Conservation (phyloP, 345 rosid species). For the Xanthoceras sorbifolium region DNA sequence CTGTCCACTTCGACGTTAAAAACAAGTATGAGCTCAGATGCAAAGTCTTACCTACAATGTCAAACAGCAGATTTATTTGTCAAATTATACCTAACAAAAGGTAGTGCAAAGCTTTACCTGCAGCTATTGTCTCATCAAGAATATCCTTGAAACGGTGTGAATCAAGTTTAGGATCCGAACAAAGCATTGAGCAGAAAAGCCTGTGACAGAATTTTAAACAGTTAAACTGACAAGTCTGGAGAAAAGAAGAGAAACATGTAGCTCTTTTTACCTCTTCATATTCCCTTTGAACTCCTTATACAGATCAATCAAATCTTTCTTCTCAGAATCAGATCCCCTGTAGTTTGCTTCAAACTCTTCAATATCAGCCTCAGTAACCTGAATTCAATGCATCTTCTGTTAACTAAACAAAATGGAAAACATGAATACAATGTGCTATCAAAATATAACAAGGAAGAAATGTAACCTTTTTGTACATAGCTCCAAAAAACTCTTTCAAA, state of each 20-base stretch:
- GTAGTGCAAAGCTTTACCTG: slow-evolving; percentile 42
- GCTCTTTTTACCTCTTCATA: slow-evolving; percentile 65
- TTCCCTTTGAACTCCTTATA: slow-evolving; percentile 66
- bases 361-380: slow-evolving; percentile 82
- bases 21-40: background rate
- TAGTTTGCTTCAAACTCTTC: slow-evolving; percentile 85
- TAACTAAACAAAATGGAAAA: background rate
- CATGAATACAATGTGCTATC: background rate
- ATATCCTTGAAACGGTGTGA: slow-evolving; percentile 85
- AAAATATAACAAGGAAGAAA: slow-evolving; percentile 6
- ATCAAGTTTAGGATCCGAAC: slow-evolving; percentile 87
- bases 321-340: slow-evolving; percentile 92
- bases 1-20: slow-evolving; percentile 5
- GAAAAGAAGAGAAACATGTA: background rate
- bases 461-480: slow-evolving; percentile 73
- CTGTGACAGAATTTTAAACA: slow-evolving; percentile 34
- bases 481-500: slow-evolving; percentile 67
- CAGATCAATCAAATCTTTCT: slow-evolving; percentile 79
- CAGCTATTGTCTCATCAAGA: slow-evolving; percentile 67
- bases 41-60: background rate
- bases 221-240: background rate
- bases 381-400: slow-evolving; percentile 15
- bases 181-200: slow-evolving; percentile 91
- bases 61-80: background rate
- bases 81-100: background rate